Evolutionary conservation across 169 alveolate genomes (phyloP), one percentile per base, ranked within the genome.

Genomic region (Cryptosporidium felis): DNA sequence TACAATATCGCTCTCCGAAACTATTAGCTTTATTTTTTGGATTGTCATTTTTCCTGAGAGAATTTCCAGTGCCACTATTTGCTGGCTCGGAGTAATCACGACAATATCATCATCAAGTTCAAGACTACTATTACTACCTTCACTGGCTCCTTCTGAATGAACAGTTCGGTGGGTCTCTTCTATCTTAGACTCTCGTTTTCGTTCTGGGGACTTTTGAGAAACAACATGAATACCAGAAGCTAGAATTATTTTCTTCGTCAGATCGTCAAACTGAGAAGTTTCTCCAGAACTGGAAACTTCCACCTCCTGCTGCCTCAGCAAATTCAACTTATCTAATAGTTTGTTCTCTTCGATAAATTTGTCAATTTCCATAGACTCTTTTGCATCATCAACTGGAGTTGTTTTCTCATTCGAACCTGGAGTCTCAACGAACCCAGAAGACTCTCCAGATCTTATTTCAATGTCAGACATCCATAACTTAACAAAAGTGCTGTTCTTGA

Each of bases 401-500:
- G 46, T 16, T 18, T 74, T 30, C 6, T 28, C 28, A 23, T 53
- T 49, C 8, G 36, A 21, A 0, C n/a, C 56, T 2, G 53, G 4
- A 32, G 28, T 10, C 51, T 51, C 67, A 2, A 41, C 63, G 16
- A 53, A 34, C n/a, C n/a, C 32, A 65, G 32, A 1, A 1, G 53
- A 74, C 21, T 28, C 67, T 38, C 46, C 44, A 34, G 21, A 74
- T 14, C 26, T 32, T 26, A 74, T 9, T 6, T 74, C 85, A 30
- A 74, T 18, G 56, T 74, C 85, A 0, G 65, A 49, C 18, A 74
- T 30, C 85, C 85, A 74, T 32, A 74, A 40, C 45, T 74, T 74
- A 53, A 74, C 85, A 74, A 51, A 74, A 21, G 56, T 56, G 18
- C n/a, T 74, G 53, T 49, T 74, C 28, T 74, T 74, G 3, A 36